Base-by-base conservation (phyloP, 768 basidiomycete genomes). In the Boletus rubroflammeus region DNA sequence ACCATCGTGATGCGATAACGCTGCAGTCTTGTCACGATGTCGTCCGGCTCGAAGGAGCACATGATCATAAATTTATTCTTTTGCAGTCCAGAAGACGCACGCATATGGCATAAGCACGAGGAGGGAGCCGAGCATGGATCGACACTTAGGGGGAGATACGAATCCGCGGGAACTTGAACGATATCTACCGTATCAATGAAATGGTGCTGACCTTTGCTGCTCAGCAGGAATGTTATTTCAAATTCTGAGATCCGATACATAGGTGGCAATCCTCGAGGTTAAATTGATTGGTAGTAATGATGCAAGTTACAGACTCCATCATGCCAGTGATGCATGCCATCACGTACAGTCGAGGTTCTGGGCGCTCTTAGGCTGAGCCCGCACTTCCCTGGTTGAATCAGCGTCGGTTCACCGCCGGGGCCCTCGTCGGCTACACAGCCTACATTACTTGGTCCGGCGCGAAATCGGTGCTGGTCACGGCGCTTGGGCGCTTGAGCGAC, bases 291-390 rank as follows among this genome's bases (percentile, higher is more conserved):
- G n/a, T n/a, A n/a, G n/a, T n/a, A n/a, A 19, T 21, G 3, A 9
- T 19, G 38, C 19, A 39, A 42, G 40, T 35, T 43, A 9, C 13
- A 17, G 31, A 38, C 26, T 39, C 14, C 21, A 44, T n/a, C n/a
- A n/a, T n/a, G n/a, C n/a, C n/a, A n/a, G n/a, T n/a, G n/a, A n/a
- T 39, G 23, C 17, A 34, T 42, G 9, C 44, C 44, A 42, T 64
- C 55, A 61, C 64, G 65, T 64, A 67, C 53, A 41, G 1, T 45
- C 0, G 19, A 46, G 28, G 41, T 44, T 46, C 54, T 53, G 40
- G 39, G 26, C 35, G 26, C 13, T 45, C 53, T 53, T 6, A 35
- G 42, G 26, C 17, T 10, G 14, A 26, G 40, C 34, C 35, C 17
- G 34, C 14, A 35, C 29, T 32, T 40, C 44, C 44, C 31, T 44